Evolutionary conservation across 352 stramenopile species (phyloP), one percentile per base, ranked within the genome.

Genomic region (Phytophthora multivora): DNA sequence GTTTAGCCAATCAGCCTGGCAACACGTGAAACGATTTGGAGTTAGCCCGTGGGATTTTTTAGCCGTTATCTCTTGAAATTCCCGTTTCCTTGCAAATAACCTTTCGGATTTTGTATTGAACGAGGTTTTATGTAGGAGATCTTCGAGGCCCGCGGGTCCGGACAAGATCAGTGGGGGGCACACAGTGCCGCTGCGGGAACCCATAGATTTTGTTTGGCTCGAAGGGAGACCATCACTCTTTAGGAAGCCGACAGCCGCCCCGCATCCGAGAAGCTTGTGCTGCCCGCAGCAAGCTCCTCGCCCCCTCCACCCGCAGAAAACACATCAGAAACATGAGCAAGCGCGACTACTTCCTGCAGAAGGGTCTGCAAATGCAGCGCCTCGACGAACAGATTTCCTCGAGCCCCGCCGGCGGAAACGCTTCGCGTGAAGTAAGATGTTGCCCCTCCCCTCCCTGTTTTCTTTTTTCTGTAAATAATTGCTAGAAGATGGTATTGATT

Each of bases 281-380:
- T 47, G 48, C 54, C 39, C 26, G 35, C 30, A 28, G 35, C 45
- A 56, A 35, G 33, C 35, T 51, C 52, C 50, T 42, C 45, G 26
- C 63, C 52, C 47, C 43, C 21, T 28, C 31, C 33, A 31, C 7
- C 49, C 40, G 51, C 50, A 69, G 16, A 55, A 75, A 69, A 73
- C 63, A 84, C 51, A 81, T 59, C 75, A 73, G 63, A 81, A 73
- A 71, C 66, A 95, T 95, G 86, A 80, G 72, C 76, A 93, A 91
- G 74, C 85, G 78, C 71, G 86, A 92, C 51, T 93, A 95, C 62
- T 78, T 83, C 67, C 59, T 93, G 49, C 83, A 91, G 71, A 92
- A 92, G 65, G 86, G 83, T 12, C 77, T 88, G 45, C 82, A 91
- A 73, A 77, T 93, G 49, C 72, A 95, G 83, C 84, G 87, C 59